Percentiles rank a stretch among this genome's conserved stretches.
These are phyloP conservation scores for Ceratocystis variospora DNA, from an alignment of 2,329 filamentous ascomycete species.

Conservation along the genomic window DNA sequence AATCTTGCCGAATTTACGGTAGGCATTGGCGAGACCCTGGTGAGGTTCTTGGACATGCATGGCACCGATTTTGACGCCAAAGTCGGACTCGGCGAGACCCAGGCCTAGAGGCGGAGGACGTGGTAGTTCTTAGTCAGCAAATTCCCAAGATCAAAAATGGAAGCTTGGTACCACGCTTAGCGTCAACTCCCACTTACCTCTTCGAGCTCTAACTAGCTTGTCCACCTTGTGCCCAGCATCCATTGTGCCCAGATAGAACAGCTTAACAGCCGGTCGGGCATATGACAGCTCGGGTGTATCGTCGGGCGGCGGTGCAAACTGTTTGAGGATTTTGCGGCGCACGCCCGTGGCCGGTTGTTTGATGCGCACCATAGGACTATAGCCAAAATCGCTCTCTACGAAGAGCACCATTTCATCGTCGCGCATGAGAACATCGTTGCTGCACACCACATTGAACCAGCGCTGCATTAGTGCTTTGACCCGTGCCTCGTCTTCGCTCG, in stretches of 20 bases:
- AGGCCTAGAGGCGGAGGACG: conserved; percentile 49
- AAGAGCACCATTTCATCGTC: conserved; percentile 97
- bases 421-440: conserved; percentile 80
- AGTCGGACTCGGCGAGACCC: conserved; percentile 81
- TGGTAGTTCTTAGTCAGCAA: conserved; percentile 18
- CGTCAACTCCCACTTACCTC: conserved; percentile 47
- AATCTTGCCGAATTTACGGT: conserved; percentile 85
- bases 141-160: too few species aligned
- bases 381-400: conserved; percentile 97
- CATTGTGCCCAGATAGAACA: conserved; percentile 92
- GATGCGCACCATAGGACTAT: conserved; percentile 86
- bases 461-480: conserved; percentile 83
- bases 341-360: conserved; percentile 96
- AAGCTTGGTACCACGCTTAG: neutral
- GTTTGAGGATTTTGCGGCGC: conserved; percentile 87
- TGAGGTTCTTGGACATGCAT: conserved; percentile 89
- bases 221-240: conserved; percentile 96
- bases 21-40: conserved; percentile 72
- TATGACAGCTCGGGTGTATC: conserved; percentile 90
- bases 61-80: conserved; percentile 74
- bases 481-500: conserved; percentile 82
- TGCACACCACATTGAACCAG: conserved; percentile 89
- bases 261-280: conserved; percentile 79
- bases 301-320: conserved; percentile 93
- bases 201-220: conserved; percentile 76